Base-by-base conservation (phyloP, 2,329 filamentous ascomycete genomes). In the Fusarium sp. region DNA sequence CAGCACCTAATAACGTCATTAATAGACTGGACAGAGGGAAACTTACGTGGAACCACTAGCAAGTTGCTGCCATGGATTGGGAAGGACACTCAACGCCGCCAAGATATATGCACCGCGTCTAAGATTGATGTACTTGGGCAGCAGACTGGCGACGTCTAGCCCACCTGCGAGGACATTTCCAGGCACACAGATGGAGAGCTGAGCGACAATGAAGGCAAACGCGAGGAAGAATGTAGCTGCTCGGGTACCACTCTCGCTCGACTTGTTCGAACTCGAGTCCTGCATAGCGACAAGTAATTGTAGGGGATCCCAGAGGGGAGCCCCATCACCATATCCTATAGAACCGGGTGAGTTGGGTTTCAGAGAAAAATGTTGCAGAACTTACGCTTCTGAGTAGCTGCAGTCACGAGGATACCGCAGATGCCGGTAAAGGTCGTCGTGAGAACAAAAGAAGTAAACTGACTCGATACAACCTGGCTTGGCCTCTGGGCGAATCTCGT, bases 401-500 rank as follows among this genome's bases (percentile, higher is more conserved):
- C 50, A 23, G 50, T 56, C 6, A 56, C 50, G 5, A 56, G 7
- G 11, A 56, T 56, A 6, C 50, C 50, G 13, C 50, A 56, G 30
- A 56, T 14, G 3, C 50, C 50, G 27, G 50, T 56, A n/a, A 56
- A 56, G 18, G 25, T 34, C 20, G 25, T 30, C 25, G 50, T 30
- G 11, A 56, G 18, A 14, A 56, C 50, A 34, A 27, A 56, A 4
- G 50, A 56, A 9, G n/a, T 56, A 20, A 56, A 56, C n/a, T 56
- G 50, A n/a, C 50, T 56, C 8, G 50, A 56, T 13, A 56, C 50
- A 9, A 56, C 50, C 50, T 56, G 50, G 50, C 27, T 56, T 11
- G 45, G 61, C 25, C 35, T 54, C 18, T 27, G 23, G 18, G 61
- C 61, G 27, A 64, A 64, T 35, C 61, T 39, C 13, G 61, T 64